Evolutionary conservation across 352 stramenopile species (phyloP).

Genomic region (Thalassiosira exigua): DNA sequence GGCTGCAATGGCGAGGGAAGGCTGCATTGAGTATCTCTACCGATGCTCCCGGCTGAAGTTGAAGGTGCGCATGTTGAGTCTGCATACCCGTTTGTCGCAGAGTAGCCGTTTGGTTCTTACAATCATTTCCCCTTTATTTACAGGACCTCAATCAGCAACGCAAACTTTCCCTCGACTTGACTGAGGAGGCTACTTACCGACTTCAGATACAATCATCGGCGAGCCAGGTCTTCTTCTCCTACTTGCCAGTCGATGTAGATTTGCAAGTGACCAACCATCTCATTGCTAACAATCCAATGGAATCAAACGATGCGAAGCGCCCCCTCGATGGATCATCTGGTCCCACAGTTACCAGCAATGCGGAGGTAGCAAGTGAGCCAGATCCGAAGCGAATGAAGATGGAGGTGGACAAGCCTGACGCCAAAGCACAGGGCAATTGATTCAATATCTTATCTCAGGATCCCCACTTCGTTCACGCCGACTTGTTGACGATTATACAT

Average conservation of each 20-base stretch:
- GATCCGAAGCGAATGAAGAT: conserved; percentile 41
- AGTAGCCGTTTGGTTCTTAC: neutral
- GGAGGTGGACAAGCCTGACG: conserved; percentile 3
- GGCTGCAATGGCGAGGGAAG: conserved; percentile 65
- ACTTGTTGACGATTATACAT: neutral
- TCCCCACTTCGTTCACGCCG: neutral
- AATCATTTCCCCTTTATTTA: neutral
- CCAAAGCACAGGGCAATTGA: neutral
- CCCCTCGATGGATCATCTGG: no score
- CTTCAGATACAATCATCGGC: conserved; percentile 71
- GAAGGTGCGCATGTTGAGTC: conserved; percentile 41
- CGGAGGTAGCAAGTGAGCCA: neutral
- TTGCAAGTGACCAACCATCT: conserved; percentile 49
- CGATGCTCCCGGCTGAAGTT: conserved; percentile 63
- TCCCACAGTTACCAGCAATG: neutral
- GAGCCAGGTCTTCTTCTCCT: conserved; percentile 75
- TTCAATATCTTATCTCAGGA: neutral
- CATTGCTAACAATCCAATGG: conserved; percentile 26
- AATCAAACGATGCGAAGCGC: conserved; percentile 26
- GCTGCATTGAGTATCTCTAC: conserved; percentile 60
- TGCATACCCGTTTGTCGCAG: neutral
- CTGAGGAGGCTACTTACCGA: conserved; percentile 67
- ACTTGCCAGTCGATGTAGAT: conserved; percentile 62
- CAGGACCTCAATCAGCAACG: conserved; percentile 68
- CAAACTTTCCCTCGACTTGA: conserved; percentile 61